phyloP scores from a whole-genome alignment of 2,329 filamentous ascomycete genomes.

The Pseudogymnoascus destructans region DNA sequence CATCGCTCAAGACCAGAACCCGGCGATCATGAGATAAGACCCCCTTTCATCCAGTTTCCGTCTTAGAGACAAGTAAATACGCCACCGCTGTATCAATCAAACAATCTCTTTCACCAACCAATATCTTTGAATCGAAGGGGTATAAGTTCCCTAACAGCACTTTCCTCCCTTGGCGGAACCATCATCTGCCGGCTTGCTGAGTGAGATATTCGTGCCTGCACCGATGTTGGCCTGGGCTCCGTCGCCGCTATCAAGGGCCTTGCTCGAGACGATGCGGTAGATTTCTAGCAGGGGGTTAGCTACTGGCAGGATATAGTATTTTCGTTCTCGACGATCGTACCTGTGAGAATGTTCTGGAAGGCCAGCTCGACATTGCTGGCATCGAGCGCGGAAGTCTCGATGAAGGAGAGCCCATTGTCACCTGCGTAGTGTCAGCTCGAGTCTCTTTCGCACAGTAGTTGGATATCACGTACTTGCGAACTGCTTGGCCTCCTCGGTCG shows the following conservation, averaged over 20 bases:
- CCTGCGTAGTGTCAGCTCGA: slow-evolving; percentile 39
- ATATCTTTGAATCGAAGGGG: slow-evolving; percentile 16
- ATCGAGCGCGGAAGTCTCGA: slow-evolving; percentile 96
- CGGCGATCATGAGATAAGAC: slow-evolving; percentile 9
- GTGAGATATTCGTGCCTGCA: slow-evolving; percentile 69
- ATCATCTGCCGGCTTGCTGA: slow-evolving; percentile 74
- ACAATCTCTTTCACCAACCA: slow-evolving; percentile 12
- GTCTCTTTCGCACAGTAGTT: slow-evolving; percentile 5
- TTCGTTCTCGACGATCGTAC: slow-evolving; percentile 37
- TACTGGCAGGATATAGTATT: background rate
- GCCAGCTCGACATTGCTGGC: slow-evolving; percentile 98
- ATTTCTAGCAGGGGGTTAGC: slow-evolving; percentile 53
- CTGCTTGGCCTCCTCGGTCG: slow-evolving; percentile 92
- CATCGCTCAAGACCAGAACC: background rate
- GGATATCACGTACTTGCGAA: slow-evolving; percentile 64
- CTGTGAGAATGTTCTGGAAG: slow-evolving; percentile 98
- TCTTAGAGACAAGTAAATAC: slow-evolving; percentile 13
- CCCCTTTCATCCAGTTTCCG: slow-evolving; percentile 6
- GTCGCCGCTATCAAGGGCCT: slow-evolving; percentile 85
- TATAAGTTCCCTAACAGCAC: slow-evolving; percentile 51
- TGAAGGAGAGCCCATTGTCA: slow-evolving; percentile 97
- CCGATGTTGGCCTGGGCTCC: slow-evolving; percentile 66
- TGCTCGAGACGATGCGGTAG: slow-evolving; percentile 97
- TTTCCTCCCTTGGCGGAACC: slow-evolving; percentile 62
- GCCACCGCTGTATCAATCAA: slow-evolving; percentile 21